phyloP scores from a whole-genome alignment of 2,329 filamentous ascomycete genomes.

The Cercospora citrullina region DNA sequence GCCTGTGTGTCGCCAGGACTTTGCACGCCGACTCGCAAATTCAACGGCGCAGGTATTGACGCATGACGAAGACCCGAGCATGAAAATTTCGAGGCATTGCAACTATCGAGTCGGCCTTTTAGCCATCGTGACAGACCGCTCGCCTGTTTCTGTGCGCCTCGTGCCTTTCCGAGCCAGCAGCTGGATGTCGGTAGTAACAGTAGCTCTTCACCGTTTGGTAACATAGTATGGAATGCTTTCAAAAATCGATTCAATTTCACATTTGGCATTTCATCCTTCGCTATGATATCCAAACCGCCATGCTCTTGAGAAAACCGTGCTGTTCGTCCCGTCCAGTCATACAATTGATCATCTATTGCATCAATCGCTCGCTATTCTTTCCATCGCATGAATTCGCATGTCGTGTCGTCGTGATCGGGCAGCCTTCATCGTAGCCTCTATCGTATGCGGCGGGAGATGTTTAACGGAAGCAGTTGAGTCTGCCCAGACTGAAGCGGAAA shows the following conservation, averaged over 20 bases:
- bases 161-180: too few species aligned
- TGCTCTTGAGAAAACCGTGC: neutral
- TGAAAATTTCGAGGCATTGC: too few species aligned
- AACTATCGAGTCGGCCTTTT: too few species aligned
- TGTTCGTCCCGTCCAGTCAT: neutral
- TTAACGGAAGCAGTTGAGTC: conserved; percentile 53
- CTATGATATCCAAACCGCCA: neutral
- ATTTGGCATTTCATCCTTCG: neutral
- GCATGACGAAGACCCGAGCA: neutral
- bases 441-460: neutral
- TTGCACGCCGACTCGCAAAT: too few species aligned
- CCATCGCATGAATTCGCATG: neutral
- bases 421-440: neutral
- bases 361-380: neutral
- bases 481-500: conserved; percentile 53
- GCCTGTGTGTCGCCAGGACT: too few species aligned
- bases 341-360: neutral
- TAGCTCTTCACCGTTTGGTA: too few species aligned
- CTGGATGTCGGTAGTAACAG: too few species aligned
- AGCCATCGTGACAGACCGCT: too few species aligned
- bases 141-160: too few species aligned
- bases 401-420: neutral
- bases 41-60: neutral
- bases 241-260: neutral
- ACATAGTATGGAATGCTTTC: neutral